Conservation (phyloP, 768 basidiomycete species). For the Calocera cornea region DNA sequence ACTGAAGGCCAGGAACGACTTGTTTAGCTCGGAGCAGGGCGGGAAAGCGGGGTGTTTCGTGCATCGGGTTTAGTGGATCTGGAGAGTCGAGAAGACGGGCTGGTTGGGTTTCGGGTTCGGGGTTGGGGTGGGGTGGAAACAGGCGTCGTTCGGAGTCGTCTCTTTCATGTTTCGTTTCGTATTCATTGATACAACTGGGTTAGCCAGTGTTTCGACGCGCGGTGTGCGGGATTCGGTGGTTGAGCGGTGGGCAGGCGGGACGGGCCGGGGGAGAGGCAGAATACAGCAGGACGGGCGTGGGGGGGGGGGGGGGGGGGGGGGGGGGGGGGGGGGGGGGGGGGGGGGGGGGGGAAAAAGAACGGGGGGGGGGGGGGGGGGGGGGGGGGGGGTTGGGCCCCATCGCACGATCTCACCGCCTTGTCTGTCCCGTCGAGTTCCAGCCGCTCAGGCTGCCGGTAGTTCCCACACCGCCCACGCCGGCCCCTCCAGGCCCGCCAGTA, state of each 20-base stretch:
- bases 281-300: not conserved
- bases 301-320: not conserved
- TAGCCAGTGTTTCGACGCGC: not conserved
- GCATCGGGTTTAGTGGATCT: not conserved
- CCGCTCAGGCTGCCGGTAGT: not conserved
- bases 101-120: not conserved
- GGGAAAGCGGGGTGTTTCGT: not conserved
- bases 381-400: not conserved
- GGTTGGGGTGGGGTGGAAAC: not conserved
- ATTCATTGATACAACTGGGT: not conserved
- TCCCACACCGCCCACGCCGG: not conserved
- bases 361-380: no score
- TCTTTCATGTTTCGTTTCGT: slow-evolving; percentile 4
- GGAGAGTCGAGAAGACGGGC: not conserved
- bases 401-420: not conserved
- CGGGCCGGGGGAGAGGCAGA: not conserved
- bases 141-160: not conserved
- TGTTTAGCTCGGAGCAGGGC: not conserved
- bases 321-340: not conserved
- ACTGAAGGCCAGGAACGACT: not conserved
- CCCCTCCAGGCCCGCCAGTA: not conserved
- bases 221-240: no score
- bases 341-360: no score
- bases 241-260: not conserved
- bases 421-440: not conserved